Evolutionary conservation across 1,284 basidiomycete genomes (phyloP), one percentile per base, ranked within the genome.

Genomic region (Apiotrichum sp.): DNA sequence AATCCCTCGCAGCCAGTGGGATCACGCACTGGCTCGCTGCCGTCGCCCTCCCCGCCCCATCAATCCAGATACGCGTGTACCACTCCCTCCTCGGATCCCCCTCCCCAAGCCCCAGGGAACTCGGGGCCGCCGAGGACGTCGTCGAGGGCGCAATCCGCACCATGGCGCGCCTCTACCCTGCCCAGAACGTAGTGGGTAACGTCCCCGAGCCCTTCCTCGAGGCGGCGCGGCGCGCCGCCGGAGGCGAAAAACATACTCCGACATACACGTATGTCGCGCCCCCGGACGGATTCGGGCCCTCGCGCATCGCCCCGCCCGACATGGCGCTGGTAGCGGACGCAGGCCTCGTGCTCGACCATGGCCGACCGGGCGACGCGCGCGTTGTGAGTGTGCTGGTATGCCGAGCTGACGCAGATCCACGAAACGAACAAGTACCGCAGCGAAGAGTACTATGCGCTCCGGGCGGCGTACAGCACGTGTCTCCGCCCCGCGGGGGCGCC

Each of bases 11-110:
- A 3, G 35, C 35, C 7, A 13, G 6, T 2, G 47, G 47, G 4
- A 22, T 39, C 47, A 14, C 29, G 29, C 29, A 53, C 6, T 69
- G 63, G 63, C 47, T 62, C 16, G 53, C 59, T 1, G 45, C 63
- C 31, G 45, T 61, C 9, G 55, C 55, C 3, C 58, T 68, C 1
- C 61, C 56, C 0, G 29, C 36, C 7, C 60, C 66, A 0, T 50
- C 53, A 5, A 42, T 51, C 41, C 68, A 68, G 41, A 48, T 61
- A 7, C 58, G 68, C 5, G 9, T 64, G 6, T 65, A 57, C 53
- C 63, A 61, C 55, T 55, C 60, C 4, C 29, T 58, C 14, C 61
- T 39, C 38, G 6, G 9, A 13, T 5, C 46, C 34, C 4, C 22
- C 8, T 60, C 48, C 1, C 40, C 42, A 34, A 11, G 52, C 14